A percentile compares a stretch with the other conserved stretches of the same genome.
phyloP scores from a whole-genome alignment of 1,139 yeast genomes.

The Geotrichum cucujoidarum region DNA sequence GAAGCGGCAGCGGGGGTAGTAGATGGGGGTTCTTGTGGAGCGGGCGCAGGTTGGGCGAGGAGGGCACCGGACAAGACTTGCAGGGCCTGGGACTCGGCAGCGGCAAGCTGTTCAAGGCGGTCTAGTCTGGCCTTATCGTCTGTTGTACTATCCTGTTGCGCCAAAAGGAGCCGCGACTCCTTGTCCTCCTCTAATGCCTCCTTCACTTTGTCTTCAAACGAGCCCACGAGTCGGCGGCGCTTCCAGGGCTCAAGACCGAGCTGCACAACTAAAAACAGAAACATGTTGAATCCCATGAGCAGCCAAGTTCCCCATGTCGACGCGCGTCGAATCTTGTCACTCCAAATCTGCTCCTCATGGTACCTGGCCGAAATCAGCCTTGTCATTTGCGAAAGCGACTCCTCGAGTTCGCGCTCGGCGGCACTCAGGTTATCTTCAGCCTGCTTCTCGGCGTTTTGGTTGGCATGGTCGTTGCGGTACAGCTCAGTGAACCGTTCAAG shows the following conservation, averaged over 20 bases:
- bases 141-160: neutral
- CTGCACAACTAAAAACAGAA: slow-evolving; percentile 75
- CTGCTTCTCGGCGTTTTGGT: slow-evolving; percentile 56
- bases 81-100: slow-evolving; percentile 17
- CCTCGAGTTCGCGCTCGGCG: slow-evolving; percentile 65
- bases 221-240: slow-evolving; percentile 66
- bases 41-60: slow-evolving; percentile 2
- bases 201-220: slow-evolving; percentile 77
- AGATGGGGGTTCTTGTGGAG: neutral
- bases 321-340: slow-evolving; percentile 88
- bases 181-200: slow-evolving; percentile 15
- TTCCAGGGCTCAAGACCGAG: slow-evolving; percentile 94
- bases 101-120: slow-evolving; percentile 11
- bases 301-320: slow-evolving; percentile 97
- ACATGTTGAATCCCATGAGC: slow-evolving; percentile 79
- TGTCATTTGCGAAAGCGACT: slow-evolving; percentile 62
- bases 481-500: slow-evolving; percentile 77
- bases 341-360: slow-evolving; percentile 97
- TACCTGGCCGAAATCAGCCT: slow-evolving; percentile 80
- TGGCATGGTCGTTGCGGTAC: slow-evolving; percentile 74
- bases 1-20: neutral
- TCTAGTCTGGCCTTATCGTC: slow-evolving; percentile 14
- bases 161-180: neutral
- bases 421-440: slow-evolving; percentile 49
- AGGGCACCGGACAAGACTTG: slow-evolving; percentile 18